Evolutionary conservation across 179 eudicot genomes (phyloP), one percentile per base, ranked within the genome.

Genomic region (Silene coronaria): DNA sequence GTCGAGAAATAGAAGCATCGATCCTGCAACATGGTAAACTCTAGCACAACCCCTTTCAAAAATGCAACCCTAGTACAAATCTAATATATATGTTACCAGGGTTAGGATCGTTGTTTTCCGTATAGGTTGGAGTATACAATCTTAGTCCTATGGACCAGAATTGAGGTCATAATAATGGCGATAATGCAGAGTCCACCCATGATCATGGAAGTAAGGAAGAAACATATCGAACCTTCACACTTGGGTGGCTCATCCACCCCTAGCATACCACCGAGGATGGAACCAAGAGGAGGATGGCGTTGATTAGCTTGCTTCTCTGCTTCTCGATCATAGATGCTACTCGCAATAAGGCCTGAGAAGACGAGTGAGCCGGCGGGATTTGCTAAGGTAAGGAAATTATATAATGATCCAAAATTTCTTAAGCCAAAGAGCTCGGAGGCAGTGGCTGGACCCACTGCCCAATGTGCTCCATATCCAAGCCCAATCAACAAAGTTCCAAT

Each of bases 201-300:
- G 72, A 91, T 86, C 86, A 90, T 82, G 17, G 85, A 90, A 30
- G 93, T 93, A 55, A 89, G 80, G 84, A 84, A 91, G 88, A 87
- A 93, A 85, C 98, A 93, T 76, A 93, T 79, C 72, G 87, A 79
- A 78, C 98, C 98, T 55, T 89, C 86, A 46, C 98, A 93, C 78
- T 82, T 91, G 3, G 80, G 85, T 17, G 93, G 87, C 70, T 90
- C 97, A 27, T 88, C 90, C 64, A 62, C 11, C 14, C 75, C 81
- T 32, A 89, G 78, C 22, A 76, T 67, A 13, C 81, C 36, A 13
- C 73, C 61, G 5, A 77, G 51, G 17, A 80, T 59, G 9, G 86
- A 84, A 30, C 80, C 83, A 34, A 76, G 8, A 72, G 36, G 81
- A 26, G 74, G 63, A 71, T 51, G 80, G 17, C 72, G 82, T 60